Conservation (phyloP, 352 stramenopile species). For the Globisporangium heterothallicum region DNA sequence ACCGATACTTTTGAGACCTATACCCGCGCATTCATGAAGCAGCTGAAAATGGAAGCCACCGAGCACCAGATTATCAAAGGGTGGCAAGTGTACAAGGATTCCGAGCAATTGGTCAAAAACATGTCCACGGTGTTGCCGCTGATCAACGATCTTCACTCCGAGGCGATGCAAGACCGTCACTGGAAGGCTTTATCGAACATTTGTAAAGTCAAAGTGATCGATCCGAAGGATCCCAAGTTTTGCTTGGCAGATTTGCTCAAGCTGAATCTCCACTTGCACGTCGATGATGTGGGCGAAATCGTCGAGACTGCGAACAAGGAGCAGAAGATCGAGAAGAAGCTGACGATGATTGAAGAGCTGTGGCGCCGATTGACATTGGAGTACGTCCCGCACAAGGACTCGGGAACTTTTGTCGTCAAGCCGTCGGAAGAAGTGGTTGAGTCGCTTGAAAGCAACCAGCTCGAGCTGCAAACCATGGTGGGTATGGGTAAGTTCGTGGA, state of each 20-base stretch:
- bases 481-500: slow-evolving; percentile 90
- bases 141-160: slow-evolving; percentile 94
- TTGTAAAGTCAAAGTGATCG: slow-evolving; percentile 85
- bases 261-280: slow-evolving; percentile 74
- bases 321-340: slow-evolving; percentile 88
- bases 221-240: slow-evolving; percentile 80
- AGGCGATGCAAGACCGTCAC: slow-evolving; percentile 92
- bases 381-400: slow-evolving; percentile 86
- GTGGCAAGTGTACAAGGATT: slow-evolving; percentile 87
- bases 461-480: slow-evolving; percentile 87
- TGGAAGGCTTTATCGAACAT: slow-evolving; percentile 87
- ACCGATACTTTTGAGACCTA: slow-evolving; percentile 77
- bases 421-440: slow-evolving; percentile 84
- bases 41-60: slow-evolving; percentile 75
- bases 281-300: slow-evolving; percentile 84
- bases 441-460: slow-evolving; percentile 80
- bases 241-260: slow-evolving; percentile 81
- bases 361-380: slow-evolving; percentile 80
- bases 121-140: slow-evolving; percentile 82
- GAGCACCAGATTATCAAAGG: slow-evolving; percentile 84
- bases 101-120: slow-evolving; percentile 84
- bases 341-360: slow-evolving; percentile 85
- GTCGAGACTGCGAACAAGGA: slow-evolving; percentile 87
- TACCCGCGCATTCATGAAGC: slow-evolving; percentile 79
- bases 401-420: slow-evolving; percentile 81